Conservation (phyloP, 108 stramenopile genomes). For the Cyclotella choctawhatcheeana region DNA sequence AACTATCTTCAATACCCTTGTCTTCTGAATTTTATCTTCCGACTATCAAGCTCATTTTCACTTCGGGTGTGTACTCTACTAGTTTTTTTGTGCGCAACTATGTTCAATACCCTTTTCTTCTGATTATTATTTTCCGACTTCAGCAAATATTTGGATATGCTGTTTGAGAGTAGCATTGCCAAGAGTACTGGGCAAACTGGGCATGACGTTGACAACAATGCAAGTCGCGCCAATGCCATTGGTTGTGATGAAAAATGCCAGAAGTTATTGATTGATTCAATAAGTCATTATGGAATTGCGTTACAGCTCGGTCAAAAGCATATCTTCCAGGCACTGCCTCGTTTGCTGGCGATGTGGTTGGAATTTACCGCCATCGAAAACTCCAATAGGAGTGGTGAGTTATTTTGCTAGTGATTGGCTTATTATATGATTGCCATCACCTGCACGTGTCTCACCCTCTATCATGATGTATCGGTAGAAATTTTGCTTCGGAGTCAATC, state of each 20-base stretch:
- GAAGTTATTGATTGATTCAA: constrained; percentile 68
- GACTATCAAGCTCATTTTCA: constrained; percentile 8
- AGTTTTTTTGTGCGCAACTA: background rate
- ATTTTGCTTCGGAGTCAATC: constrained; percentile 54
- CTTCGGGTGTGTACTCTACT: constrained; percentile 25
- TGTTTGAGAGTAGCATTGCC: constrained; percentile 63
- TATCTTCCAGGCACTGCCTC: constrained; percentile 87
- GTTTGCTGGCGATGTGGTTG: constrained; percentile 89
- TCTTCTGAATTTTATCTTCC: background rate
- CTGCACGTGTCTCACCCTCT: background rate
- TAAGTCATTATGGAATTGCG: constrained; percentile 73
- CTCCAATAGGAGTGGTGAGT: background rate
- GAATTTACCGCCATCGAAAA: constrained; percentile 64
- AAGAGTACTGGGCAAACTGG: constrained; percentile 35
- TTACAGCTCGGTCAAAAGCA: constrained; percentile 76
- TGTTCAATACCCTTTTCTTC: background rate
- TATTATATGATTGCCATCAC: background rate
- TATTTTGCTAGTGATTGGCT: background rate
- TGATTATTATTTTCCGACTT: background rate
- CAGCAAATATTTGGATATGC: constrained; percentile 69
- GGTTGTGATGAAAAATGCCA: constrained; percentile 64
- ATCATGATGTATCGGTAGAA: constrained; percentile 1
- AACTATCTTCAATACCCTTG: background rate
- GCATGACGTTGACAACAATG: constrained; percentile 53
- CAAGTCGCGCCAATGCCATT: constrained; percentile 44